Evolutionary conservation across 2,329 filamentous ascomycete species (phyloP).

Genomic region (Verticillium zaregamsianum): DNA sequence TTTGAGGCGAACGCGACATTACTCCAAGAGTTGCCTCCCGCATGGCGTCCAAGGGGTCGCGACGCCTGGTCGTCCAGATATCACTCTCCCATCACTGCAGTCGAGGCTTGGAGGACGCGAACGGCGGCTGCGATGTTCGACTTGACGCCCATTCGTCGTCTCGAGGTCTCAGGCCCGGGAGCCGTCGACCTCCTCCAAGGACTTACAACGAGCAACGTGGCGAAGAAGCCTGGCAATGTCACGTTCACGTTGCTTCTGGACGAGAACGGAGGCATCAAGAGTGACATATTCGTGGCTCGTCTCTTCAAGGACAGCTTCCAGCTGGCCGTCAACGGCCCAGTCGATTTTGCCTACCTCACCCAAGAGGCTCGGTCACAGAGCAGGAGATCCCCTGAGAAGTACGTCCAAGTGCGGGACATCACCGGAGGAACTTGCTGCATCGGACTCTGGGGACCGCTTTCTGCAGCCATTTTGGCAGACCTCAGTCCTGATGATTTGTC

Average conservation of each 20-base stretch:
- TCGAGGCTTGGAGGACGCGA: conserved; percentile 61
- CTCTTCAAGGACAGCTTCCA: conserved; percentile 47
- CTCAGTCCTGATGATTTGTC: conserved; percentile 42
- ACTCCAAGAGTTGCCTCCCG: conserved; percentile 43
- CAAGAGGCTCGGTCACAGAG: conserved; percentile 47
- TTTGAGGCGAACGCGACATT: conserved; percentile 52
- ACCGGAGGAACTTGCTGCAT: conserved; percentile 57
- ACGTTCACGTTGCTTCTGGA: conserved; percentile 56
- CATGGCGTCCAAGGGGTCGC: conserved; percentile 51
- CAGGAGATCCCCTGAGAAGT: conserved; percentile 31
- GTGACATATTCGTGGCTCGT: conserved; percentile 53
- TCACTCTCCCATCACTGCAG: conserved; percentile 55
- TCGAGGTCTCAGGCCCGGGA: conserved; percentile 55
- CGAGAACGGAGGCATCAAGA: conserved; percentile 45
- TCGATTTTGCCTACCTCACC: conserved; percentile 49
- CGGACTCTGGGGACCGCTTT: conserved; percentile 58
- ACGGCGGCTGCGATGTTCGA: conserved; percentile 60
- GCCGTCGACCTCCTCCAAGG: conserved; percentile 50
- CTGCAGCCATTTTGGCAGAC: conserved; percentile 43
- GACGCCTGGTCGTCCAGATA: conserved; percentile 55
- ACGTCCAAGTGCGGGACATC: conserved; percentile 52
- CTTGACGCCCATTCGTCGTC: conserved; percentile 54
- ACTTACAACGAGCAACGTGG: conserved; percentile 46
- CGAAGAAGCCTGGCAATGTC: conserved; percentile 41
- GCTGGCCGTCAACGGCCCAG: conserved; percentile 50